phyloP scores from a whole-genome alignment of 164 flowering plant species.

The Annona cherimola region DNA sequence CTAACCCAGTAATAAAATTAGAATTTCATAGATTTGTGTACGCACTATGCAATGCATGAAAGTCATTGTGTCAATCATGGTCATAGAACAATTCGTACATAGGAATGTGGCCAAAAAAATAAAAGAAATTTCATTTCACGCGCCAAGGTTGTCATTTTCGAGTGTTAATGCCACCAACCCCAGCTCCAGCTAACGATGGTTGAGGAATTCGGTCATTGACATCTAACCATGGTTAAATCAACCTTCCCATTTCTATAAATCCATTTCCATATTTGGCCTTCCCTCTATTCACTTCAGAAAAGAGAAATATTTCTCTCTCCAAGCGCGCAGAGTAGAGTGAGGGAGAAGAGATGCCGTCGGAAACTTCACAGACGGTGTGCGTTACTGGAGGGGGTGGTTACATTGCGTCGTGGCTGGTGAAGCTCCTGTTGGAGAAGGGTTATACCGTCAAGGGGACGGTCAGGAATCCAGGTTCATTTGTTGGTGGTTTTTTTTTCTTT shows the following conservation, averaged over 20 bases:
- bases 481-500: not conserved
- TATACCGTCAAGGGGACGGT: slow-evolving; percentile 75
- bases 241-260: not conserved
- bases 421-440: slow-evolving; percentile 58
- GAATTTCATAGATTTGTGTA: no score
- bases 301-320: not conserved
- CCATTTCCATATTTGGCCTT: not conserved
- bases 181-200: not conserved
- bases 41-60: no score
- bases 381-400: slow-evolving; percentile 92
- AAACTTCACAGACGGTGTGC: slow-evolving; percentile 45
- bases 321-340: not conserved
- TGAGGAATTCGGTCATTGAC: not conserved
- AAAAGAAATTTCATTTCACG: no score
- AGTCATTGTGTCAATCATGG: no score
- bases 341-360: slow-evolving; percentile 28
- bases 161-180: not conserved
- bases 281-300: no score
- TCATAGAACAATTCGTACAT: no score
- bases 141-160: no score
- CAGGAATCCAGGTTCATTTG: slow-evolving; percentile 55
- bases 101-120: no score
- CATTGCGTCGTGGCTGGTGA: slow-evolving; percentile 84
- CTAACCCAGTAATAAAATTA: no score
- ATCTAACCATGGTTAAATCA: slow-evolving; percentile 2